Evolutionary conservation across 768 basidiomycete genomes (phyloP).

Genomic region (Leccinum olivaceopallidum): DNA sequence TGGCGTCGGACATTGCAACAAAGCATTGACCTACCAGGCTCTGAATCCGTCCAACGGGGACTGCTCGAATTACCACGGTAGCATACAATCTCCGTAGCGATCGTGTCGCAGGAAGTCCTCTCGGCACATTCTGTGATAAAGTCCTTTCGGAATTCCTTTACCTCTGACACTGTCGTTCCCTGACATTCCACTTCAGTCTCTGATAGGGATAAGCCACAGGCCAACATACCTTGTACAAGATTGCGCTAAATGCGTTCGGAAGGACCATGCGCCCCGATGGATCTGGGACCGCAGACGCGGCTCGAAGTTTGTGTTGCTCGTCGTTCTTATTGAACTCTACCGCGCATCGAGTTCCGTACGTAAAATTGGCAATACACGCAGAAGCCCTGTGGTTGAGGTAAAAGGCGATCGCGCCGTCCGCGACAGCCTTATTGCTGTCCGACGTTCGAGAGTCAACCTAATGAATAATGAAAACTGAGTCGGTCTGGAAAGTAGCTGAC

Average conservation of each 20-base stretch:
- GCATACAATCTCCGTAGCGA: conserved; percentile 19
- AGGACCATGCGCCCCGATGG: conserved; percentile 33
- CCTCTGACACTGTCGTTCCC: conserved; percentile 31
- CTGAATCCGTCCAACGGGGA: too few relatives aligned
- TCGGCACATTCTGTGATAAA: conserved; percentile 33
- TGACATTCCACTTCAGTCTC: conserved; percentile 6
- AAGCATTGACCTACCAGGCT: too few relatives aligned
- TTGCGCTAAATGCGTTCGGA: conserved; percentile 34
- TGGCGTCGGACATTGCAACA: too few relatives aligned
- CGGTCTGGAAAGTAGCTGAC: conserved; percentile 32
- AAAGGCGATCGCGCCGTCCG: conserved; percentile 45
- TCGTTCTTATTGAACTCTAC: conserved; percentile 30
- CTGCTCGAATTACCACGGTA: too few relatives aligned
- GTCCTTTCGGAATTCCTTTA: conserved; percentile 33
- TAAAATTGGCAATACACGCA: conserved; percentile 39
- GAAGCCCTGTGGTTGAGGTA: conserved; percentile 44
- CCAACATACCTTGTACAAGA: conserved; percentile 27
- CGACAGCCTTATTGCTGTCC: conserved; percentile 44
- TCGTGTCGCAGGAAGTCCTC: conserved; percentile 25
- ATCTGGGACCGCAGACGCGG: conserved; percentile 26
- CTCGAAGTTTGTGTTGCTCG: conserved; percentile 31
- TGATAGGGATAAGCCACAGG: neutral
- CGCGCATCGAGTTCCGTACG: conserved; percentile 39
- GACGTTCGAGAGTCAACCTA: neutral
- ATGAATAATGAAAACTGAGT: neutral